A percentile compares a stretch with the other conserved stretches of the same genome.
phyloP scores from a whole-genome alignment of 768 basidiomycete genomes.

The Lentinula guzmanii region DNA sequence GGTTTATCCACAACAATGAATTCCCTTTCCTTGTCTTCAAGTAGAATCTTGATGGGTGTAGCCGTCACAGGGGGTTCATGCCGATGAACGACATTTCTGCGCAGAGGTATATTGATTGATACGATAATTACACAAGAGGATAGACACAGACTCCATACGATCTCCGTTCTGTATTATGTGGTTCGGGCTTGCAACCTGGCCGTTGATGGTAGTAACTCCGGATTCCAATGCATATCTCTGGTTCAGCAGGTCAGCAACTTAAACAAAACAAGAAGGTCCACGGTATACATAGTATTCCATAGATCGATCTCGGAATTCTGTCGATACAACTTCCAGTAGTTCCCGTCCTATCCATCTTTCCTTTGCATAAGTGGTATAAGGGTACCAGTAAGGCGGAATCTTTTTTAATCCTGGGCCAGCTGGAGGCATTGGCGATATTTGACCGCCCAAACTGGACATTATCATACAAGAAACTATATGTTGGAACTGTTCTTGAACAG shows the following conservation, averaged over 20 bases:
- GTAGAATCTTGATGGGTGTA: slow-evolving; percentile 72
- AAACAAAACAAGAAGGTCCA: neutral
- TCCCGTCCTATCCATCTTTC: slow-evolving; percentile 84
- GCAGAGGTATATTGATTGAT: neutral
- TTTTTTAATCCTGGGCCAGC: slow-evolving; percentile 6
- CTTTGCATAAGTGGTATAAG: slow-evolving; percentile 89
- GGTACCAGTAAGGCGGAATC: slow-evolving; percentile 46
- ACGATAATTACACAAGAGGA: neutral
- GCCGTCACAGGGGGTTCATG: slow-evolving; percentile 95
- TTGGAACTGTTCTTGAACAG: slow-evolving; percentile 1
- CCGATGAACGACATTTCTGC: slow-evolving; percentile 88
- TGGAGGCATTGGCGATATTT: neutral
- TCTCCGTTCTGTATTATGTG: slow-evolving; percentile 83
- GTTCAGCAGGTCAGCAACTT: slow-evolving; percentile 10
- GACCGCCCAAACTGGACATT: neutral
- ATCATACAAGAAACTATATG: slow-evolving; percentile 3
- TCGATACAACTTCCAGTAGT: slow-evolving; percentile 86
- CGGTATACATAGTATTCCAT: slow-evolving; percentile 91
- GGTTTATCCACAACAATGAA: slow-evolving; percentile 96
- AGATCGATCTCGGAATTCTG: slow-evolving; percentile 89
- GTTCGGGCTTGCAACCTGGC: slow-evolving; percentile 73
- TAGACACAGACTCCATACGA: slow-evolving; percentile 68
- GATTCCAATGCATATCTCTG: slow-evolving; percentile 52
- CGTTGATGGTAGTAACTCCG: slow-evolving; percentile 94
- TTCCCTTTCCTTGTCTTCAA: slow-evolving; percentile 70